A percentile compares a stretch with the other conserved stretches of the same genome.
Evolutionary conservation across 1,139 yeast species (phyloP).

Genomic region (Zhuliangozyma blackwelliae): DNA sequence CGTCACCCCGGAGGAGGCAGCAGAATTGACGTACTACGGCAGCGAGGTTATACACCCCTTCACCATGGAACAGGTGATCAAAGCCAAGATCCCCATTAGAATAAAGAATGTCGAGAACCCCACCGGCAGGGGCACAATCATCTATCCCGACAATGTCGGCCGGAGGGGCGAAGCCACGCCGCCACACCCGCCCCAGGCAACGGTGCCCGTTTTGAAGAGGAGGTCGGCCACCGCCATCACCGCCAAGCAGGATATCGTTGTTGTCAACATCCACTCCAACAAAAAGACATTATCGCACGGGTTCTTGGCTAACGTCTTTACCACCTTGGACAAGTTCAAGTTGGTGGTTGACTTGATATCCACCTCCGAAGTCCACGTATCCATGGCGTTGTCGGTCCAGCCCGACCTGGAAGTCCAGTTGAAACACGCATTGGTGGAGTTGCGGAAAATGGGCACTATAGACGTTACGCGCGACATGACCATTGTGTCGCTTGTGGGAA

Average conservation of each 20-base stretch:
- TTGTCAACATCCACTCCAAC: constrained; percentile 88
- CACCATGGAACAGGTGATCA: constrained; percentile 98
- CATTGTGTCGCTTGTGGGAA: constrained; percentile 90
- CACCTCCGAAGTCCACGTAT: constrained; percentile 95
- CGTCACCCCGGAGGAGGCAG: constrained; percentile 98
- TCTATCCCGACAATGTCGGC: constrained; percentile 85
- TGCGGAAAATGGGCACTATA: constrained; percentile 78
- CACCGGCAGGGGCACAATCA: constrained; percentile 82
- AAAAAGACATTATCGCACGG: constrained; percentile 93
- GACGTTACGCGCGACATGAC: constrained; percentile 86
- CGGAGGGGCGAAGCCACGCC: constrained; percentile 86
- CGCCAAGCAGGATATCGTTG: constrained; percentile 88
- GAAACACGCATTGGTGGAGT: constrained; percentile 69
- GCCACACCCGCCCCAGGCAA: constrained; percentile 88
- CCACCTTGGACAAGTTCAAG: constrained; percentile 77
- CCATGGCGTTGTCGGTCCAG: constrained; percentile 90
- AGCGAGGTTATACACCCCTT: constrained; percentile 98
- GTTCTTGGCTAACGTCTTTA: constrained; percentile 84
- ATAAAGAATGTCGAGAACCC: constrained; percentile 96
- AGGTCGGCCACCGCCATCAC: constrained; percentile 97
- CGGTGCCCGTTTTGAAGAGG: constrained; percentile 47
- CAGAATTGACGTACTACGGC: constrained; percentile 95
- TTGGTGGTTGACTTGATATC: constrained; percentile 93
- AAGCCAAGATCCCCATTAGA: constrained; percentile 92
- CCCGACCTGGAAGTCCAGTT: constrained; percentile 56